Evolutionary conservation across 2,329 filamentous ascomycete genomes (phyloP).

Genomic region (Trichoderma asperellum): DNA sequence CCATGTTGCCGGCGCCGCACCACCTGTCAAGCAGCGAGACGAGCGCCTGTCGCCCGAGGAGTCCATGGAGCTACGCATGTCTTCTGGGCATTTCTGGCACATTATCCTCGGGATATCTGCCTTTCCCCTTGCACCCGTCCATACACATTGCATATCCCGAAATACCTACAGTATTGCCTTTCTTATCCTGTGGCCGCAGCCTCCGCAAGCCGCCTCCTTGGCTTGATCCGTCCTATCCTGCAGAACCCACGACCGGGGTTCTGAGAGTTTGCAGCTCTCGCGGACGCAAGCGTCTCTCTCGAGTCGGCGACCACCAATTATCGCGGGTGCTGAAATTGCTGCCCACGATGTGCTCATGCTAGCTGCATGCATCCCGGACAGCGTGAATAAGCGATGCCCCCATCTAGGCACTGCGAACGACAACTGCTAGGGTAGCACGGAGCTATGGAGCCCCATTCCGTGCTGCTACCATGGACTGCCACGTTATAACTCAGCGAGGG

Average conservation of each 20-base stretch:
- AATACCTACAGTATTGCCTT: background rate
- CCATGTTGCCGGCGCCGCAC: constrained; percentile 24
- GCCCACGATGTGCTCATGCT: constrained; percentile 19
- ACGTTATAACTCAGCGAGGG: background rate
- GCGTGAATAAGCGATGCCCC: constrained; percentile 4
- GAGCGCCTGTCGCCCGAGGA: constrained; percentile 25
- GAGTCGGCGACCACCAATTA: constrained; percentile 12
- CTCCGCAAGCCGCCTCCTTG: background rate
- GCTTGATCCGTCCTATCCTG: background rate
- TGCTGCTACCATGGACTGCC: constrained; percentile 3
- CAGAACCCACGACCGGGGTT: background rate
- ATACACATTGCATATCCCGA: too few relatives aligned
- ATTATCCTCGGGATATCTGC: constrained; percentile 10
- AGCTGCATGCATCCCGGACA: constrained; percentile 23
- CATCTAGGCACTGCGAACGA: constrained; percentile 6
- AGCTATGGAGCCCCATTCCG: constrained; percentile 7
- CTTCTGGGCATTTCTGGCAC: background rate
- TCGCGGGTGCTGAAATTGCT: constrained; percentile 9
- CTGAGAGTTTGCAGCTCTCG: constrained; percentile 9
- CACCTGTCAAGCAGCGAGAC: background rate
- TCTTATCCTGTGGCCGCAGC: background rate
- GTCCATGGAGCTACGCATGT: background rate
- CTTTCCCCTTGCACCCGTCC: background rate
- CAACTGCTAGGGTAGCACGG: background rate
- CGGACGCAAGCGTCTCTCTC: background rate